Conservation (phyloP, 768 basidiomycete species). For the Mycena sanguinolenta region DNA sequence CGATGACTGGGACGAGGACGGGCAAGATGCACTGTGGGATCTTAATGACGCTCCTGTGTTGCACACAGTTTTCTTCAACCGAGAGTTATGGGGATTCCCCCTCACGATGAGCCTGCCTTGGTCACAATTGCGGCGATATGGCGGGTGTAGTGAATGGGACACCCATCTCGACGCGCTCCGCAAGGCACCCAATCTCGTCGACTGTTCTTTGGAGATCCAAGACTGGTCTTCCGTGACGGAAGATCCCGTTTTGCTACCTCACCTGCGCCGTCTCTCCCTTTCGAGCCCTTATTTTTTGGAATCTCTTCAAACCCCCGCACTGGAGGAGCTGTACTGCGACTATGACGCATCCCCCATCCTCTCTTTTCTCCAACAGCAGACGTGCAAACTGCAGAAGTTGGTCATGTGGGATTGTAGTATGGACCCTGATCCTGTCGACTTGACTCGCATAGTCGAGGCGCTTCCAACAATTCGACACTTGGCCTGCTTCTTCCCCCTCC, state of each 20-base stretch:
- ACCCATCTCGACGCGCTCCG: conserved; percentile 5
- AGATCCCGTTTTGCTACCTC: not conserved
- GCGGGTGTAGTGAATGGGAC: conserved; percentile 7
- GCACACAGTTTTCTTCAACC: not conserved
- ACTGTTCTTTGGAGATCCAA: conserved; percentile 13
- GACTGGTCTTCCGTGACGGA: too few species aligned
- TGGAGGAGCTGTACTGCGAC: conserved; percentile 18
- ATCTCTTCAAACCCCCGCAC: conserved; percentile 13
- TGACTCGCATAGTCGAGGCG: not conserved
- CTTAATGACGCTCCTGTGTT: conserved; percentile 4
- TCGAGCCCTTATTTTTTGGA: not conserved
- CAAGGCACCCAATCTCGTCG: conserved; percentile 3
- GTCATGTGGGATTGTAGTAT: not conserved
- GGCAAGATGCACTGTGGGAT: not conserved
- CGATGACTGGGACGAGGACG: too few species aligned
- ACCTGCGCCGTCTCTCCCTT: conserved; percentile 14
- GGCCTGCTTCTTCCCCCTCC: not conserved
- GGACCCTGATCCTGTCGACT: not conserved
- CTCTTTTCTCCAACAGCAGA: not conserved
- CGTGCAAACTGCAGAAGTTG: conserved; percentile 3
- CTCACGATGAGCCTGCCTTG: not conserved
- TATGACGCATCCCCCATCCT: not conserved
- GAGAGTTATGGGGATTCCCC: not conserved
- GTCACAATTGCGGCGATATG: conserved; percentile 8
- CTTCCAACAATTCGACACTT: not conserved